Percentiles rank a stretch among this genome's conserved stretches.
These are phyloP conservation scores for Sordariomycetes sp. DNA, from an alignment of 2,329 filamentous ascomycete species.

Conservation along the genomic window DNA sequence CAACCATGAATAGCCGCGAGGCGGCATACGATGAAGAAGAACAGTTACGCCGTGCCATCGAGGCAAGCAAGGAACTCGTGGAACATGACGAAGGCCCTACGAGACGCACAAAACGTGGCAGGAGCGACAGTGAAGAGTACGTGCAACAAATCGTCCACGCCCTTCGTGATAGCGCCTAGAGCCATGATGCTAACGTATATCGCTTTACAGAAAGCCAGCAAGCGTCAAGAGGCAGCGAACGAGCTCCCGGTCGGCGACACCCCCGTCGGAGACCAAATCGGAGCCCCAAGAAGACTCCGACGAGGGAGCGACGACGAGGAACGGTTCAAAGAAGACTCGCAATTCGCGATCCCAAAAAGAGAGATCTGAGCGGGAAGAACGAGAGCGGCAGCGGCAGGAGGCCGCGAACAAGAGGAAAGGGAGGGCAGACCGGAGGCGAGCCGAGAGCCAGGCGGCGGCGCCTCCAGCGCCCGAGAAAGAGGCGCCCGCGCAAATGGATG, in stretches of 20 bases:
- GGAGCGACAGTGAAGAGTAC: conserved; percentile 92
- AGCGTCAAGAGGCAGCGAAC: conserved; percentile 74
- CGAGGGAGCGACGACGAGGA: conserved; percentile 44
- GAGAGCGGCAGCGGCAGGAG: conserved; percentile 60
- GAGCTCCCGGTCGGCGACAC: conserved; percentile 57
- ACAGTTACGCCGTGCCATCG: conserved; percentile 74
- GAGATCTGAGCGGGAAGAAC: conserved; percentile 57
- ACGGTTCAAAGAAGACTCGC: conserved; percentile 45
- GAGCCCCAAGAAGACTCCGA: conserved; percentile 54
- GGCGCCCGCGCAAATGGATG: conserved; percentile 19
- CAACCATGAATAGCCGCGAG: conserved; percentile 94
- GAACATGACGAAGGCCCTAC: conserved; percentile 38
- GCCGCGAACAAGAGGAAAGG: conserved; percentile 70
- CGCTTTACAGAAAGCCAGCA: conserved; percentile 3
- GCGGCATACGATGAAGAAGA: conserved; percentile 95
- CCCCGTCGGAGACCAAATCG: conserved; percentile 33
- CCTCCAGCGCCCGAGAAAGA: conserved; percentile 12
- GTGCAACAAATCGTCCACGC: conserved; percentile 20
- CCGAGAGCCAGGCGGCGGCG: conserved; percentile 49
- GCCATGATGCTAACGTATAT: neutral
- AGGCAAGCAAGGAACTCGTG: conserved; percentile 82
- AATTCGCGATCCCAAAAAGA: conserved; percentile 47
- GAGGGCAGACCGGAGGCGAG: conserved; percentile 65
- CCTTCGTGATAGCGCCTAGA: neutral
- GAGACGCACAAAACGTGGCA: conserved; percentile 60